These are phyloP conservation scores for Hypoxylon sp. DNA, from an alignment of 2,329 filamentous ascomycete genomes.

Conservation along the genomic window DNA sequence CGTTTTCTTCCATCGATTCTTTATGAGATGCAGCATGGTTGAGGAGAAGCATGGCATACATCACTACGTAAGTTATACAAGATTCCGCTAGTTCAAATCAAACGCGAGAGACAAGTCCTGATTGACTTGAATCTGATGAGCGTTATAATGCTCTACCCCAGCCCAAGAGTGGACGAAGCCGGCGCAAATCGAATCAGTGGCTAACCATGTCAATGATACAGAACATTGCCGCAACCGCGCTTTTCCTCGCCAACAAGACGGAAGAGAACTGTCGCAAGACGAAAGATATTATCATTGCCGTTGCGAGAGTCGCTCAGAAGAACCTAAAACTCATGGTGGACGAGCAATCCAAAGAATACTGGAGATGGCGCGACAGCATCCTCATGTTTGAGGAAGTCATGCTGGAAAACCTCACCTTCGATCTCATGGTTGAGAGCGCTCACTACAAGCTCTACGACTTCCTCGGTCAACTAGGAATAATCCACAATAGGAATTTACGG, in stretches of 20 bases:
- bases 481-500: slow-evolving; percentile 84
- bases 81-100: slow-evolving; percentile 1
- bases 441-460: slow-evolving; percentile 88
- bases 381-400: slow-evolving; percentile 92
- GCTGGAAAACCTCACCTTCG: slow-evolving; percentile 92
- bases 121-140: slow-evolving; percentile 15
- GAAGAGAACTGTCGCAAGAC: slow-evolving; percentile 98
- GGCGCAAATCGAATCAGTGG: slow-evolving; percentile 5
- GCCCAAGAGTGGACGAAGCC: slow-evolving; percentile 10
- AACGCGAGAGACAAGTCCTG: slow-evolving; percentile 7
- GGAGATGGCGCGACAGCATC: slow-evolving; percentile 96
- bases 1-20: slow-evolving; percentile 95
- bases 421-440: slow-evolving; percentile 89
- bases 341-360: slow-evolving; percentile 98
- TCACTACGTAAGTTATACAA: slow-evolving; percentile 77
- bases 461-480: slow-evolving; percentile 77
- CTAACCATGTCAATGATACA: slow-evolving; percentile 53
- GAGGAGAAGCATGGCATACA: slow-evolving; percentile 83
- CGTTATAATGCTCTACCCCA: slow-evolving; percentile 10
- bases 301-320: slow-evolving; percentile 95
- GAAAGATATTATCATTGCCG: slow-evolving; percentile 92
- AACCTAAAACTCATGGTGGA: slow-evolving; percentile 90
- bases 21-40: slow-evolving; percentile 89
- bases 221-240: slow-evolving; percentile 88
- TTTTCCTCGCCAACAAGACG: slow-evolving; percentile 96